These are phyloP conservation scores for Trametes polyzona DNA, from an alignment of 1,284 basidiomycete genomes.

Conservation along the genomic window DNA sequence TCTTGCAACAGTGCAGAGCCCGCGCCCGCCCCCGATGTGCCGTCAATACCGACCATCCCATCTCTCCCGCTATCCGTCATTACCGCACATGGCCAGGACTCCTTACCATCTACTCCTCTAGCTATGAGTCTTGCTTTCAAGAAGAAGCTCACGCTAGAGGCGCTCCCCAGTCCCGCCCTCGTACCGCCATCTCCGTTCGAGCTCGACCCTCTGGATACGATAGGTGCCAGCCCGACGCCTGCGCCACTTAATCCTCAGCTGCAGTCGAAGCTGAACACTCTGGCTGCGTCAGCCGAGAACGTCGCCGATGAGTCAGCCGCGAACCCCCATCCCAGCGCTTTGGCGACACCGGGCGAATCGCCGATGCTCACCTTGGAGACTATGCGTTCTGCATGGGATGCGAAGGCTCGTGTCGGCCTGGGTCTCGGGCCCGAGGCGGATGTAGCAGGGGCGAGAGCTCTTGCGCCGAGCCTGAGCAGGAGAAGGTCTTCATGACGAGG, in stretches of 20 bases:
- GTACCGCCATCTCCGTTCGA: conserved; percentile 38
- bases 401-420: conserved; percentile 11
- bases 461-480: conserved; percentile 20
- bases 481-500: conserved; percentile 15
- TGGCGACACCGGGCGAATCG: conserved; percentile 4
- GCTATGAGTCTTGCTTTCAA: conserved; percentile 14
- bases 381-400: conserved; percentile 22
- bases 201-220: conserved; percentile 28
- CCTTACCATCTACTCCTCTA: conserved; percentile 11
- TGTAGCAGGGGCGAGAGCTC: neutral
- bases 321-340: neutral
- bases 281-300: too few species aligned
- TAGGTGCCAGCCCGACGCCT: neutral
- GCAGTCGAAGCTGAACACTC: neutral
- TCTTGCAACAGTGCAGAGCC: neutral
- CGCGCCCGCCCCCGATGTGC: neutral
- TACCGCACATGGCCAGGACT: neutral
- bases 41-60: neutral
- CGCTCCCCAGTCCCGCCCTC: conserved; percentile 37
- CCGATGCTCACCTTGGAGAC: conserved; percentile 24
- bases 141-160: conserved; percentile 32
- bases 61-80: neutral
- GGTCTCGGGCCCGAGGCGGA: neutral
- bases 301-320: neutral
- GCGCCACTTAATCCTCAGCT: too few species aligned